Percentiles rank a stretch among this genome's conserved stretches.
phyloP scores from a whole-genome alignment of 257 asterid species.

The Osmanthus fragrans region DNA sequence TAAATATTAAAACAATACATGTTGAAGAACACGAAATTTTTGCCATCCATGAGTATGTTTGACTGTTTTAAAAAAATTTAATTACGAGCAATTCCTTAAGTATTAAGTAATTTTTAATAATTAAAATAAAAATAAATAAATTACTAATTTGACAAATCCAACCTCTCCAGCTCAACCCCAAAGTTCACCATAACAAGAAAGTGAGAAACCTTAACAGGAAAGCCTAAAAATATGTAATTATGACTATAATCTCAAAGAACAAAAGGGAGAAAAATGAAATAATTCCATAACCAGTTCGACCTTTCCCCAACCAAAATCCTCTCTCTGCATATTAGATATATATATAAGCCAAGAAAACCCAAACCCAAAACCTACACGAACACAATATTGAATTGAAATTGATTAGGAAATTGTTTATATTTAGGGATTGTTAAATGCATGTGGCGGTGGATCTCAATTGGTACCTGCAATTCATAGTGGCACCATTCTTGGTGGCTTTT shows the following conservation, averaged over 20 bases:
- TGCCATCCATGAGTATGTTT: no score
- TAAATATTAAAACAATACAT: no score
- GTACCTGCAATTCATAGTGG: conserved; percentile 56
- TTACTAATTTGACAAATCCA: no score
- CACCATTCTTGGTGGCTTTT: conserved; percentile 40
- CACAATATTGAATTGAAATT: conserved; percentile 5
- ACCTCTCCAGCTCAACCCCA: no score
- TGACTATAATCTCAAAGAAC: not conserved
- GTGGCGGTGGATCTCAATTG: conserved; percentile 82
- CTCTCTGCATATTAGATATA: not conserved
- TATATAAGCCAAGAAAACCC: not conserved
- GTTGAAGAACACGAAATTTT: no score
- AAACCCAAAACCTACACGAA: conserved; percentile 24
- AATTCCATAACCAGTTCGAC: conserved; percentile 23
- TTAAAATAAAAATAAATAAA: no score
- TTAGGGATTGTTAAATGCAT: conserved; percentile 57
- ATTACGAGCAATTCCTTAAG: no score
- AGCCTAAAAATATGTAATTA: no score
- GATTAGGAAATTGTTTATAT: conserved; percentile 2
- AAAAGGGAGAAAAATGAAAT: not conserved
- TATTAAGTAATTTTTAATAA: no score
- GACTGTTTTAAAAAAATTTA: no score
- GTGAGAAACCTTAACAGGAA: no score
- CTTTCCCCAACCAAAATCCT: not conserved
- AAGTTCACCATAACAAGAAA: no score